Evolutionary conservation across 2,329 filamentous ascomycete species (phyloP).

Genomic region (Ophiostoma perfectum): DNA sequence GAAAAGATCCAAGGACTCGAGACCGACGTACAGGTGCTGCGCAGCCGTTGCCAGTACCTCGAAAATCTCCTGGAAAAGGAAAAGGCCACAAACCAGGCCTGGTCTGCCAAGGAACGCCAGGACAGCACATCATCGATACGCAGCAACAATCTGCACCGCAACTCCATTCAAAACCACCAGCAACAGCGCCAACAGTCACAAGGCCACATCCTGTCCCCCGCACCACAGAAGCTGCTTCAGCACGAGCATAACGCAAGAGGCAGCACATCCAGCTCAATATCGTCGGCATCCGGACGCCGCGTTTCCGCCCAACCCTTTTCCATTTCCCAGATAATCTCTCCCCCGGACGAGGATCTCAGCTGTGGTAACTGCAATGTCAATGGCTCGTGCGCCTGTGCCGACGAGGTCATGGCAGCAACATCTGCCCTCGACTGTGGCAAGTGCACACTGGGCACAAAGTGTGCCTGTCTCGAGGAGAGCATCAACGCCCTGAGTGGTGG

Average conservation of each 20-base stretch:
- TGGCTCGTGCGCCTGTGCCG: conserved; percentile 54
- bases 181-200: conserved; percentile 20
- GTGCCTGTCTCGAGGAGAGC: conserved; percentile 53
- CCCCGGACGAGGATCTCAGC: conserved; percentile 44
- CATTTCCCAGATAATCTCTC: conserved; percentile 54
- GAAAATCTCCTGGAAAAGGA: conserved; percentile 60
- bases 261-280: conserved; percentile 30
- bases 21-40: conserved; percentile 60
- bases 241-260: conserved; percentile 24
- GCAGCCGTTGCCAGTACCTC: conserved; percentile 54
- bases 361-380: conserved; percentile 54
- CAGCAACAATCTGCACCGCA: conserved; percentile 20
- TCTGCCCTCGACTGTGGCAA: conserved; percentile 57
- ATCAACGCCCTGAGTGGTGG: conserved; percentile 33
- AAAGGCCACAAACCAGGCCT: conserved; percentile 28
- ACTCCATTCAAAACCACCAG: conserved; percentile 18
- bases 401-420: conserved; percentile 51
- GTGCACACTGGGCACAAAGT: conserved; percentile 58
- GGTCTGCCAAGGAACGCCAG: conserved; percentile 23
- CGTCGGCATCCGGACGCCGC: conserved; percentile 30
- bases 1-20: conserved; percentile 57
- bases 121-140: conserved; percentile 21
- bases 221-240: conserved; percentile 20
- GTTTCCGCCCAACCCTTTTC: conserved; percentile 43
- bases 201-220: conserved; percentile 22